phyloP scores from a whole-genome alignment of 1,139 yeast genomes.

The Hyphopichia buzzinii region DNA sequence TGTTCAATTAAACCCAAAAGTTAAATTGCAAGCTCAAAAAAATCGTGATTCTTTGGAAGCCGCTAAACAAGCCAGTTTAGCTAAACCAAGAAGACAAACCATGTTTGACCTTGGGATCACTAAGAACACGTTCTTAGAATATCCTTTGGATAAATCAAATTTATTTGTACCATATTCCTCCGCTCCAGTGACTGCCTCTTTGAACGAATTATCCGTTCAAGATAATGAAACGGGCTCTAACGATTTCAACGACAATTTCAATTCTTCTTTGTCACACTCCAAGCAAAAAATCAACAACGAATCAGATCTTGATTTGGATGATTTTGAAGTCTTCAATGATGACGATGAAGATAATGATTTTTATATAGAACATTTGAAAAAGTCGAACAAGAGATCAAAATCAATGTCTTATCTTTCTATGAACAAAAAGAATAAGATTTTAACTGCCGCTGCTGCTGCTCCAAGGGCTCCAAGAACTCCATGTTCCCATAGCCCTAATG shows the following conservation, averaged over 20 bases:
- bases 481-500: constrained; percentile 54
- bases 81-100: constrained; percentile 46
- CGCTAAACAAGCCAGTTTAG: constrained; percentile 21
- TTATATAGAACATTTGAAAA: constrained; percentile 30
- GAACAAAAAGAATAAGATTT: constrained; percentile 49
- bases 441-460: constrained; percentile 83
- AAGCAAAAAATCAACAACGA: constrained; percentile 11
- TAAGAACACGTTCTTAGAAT: constrained; percentile 48
- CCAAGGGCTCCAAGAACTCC: constrained; percentile 70
- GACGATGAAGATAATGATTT: constrained; percentile 25
- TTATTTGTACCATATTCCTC: constrained; percentile 67
- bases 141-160: constrained; percentile 50
- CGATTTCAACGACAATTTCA: constrained; percentile 7
- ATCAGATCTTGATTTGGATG: constrained; percentile 41
- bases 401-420: constrained; percentile 55
- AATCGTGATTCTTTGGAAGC: constrained; percentile 20
- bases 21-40: constrained; percentile 1
- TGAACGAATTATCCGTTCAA: constrained; percentile 22
- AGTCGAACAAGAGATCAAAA: constrained; percentile 57
- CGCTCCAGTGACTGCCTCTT: constrained; percentile 75
- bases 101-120: constrained; percentile 48
- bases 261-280: constrained; percentile 7
- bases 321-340: constrained; percentile 45
- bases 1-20: no score
- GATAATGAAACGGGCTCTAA: constrained; percentile 7